phyloP scores from a whole-genome alignment of 1,284 basidiomycete genomes.

The Papiliotrema terrestris region DNA sequence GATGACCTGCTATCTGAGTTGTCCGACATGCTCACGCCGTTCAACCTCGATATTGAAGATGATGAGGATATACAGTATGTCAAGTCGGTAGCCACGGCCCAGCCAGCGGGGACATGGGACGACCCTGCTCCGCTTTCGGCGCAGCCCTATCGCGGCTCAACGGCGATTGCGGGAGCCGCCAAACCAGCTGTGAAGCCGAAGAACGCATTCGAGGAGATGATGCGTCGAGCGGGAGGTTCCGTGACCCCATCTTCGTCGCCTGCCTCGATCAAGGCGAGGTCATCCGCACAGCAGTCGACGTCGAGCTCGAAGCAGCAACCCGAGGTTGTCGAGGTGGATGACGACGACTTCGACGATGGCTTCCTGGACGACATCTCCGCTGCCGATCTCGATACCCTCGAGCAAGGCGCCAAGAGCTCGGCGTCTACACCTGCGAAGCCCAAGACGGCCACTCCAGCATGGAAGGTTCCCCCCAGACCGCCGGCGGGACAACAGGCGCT shows the following conservation, averaged over 20 bases:
- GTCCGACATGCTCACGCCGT: constrained; percentile 41
- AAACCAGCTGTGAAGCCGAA: constrained; percentile 14
- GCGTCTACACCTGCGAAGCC: background rate
- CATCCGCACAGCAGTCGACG: constrained; percentile 8
- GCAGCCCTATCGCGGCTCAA: constrained; percentile 2
- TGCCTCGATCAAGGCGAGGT: constrained; percentile 2
- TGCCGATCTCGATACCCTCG: constrained; percentile 38
- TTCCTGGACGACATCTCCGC: constrained; percentile 35
- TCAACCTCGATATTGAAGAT: constrained; percentile 36
- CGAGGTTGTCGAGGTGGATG: constrained; percentile 9
- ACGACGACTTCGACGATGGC: constrained; percentile 37
- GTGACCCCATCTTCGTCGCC: constrained; percentile 10
- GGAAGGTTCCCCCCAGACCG: background rate
- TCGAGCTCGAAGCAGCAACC: constrained; percentile 4
- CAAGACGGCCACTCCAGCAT: background rate
- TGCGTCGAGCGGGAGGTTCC: constrained; percentile 30
- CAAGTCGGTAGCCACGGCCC: constrained; percentile 5
- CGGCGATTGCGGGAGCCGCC: background rate
- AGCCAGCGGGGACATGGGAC: too few relatives aligned
- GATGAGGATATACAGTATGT: constrained; percentile 42
- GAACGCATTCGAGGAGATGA: constrained; percentile 47
- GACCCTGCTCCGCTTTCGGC: background rate
- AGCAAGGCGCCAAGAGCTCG: constrained; percentile 32
- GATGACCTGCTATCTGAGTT: constrained; percentile 47
- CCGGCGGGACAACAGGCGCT: constrained; percentile 5